A percentile compares a stretch with the other conserved stretches of the same genome.
These are phyloP conservation scores for Fusarium poae DNA, from an alignment of 2,329 filamentous ascomycete genomes.

Conservation along the genomic window DNA sequence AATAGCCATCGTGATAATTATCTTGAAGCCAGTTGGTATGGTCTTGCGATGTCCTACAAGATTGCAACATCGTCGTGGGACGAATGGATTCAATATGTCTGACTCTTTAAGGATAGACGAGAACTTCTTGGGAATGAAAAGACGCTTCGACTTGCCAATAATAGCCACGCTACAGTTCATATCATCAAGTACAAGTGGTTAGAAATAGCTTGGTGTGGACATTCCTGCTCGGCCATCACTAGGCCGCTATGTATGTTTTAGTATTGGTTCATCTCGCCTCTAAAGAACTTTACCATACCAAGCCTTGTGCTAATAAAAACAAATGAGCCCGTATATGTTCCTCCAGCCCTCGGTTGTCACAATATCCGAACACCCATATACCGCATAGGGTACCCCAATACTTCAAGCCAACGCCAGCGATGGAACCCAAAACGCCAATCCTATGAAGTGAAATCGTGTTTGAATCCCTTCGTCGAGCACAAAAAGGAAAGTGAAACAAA, in stretches of 20 bases:
- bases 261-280: neutral
- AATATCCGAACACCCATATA: constrained; percentile 2
- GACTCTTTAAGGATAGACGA: neutral
- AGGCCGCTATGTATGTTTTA: neutral
- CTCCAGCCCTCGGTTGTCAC: neutral
- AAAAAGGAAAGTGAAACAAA: neutral
- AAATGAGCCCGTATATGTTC: neutral
- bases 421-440: constrained; percentile 24
- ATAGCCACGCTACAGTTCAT: neutral
- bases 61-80: constrained; percentile 15
- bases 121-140: neutral
- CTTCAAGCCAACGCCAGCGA: constrained; percentile 23
- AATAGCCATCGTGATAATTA: neutral
- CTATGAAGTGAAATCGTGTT: neutral
- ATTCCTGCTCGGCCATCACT: neutral
- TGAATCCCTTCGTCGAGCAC: neutral
- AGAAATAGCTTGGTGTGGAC: neutral
- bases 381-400: neutral
- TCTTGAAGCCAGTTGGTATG: constrained; percentile 1
- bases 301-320: constrained; percentile 1
- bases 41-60: constrained; percentile 5
- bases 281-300: neutral
- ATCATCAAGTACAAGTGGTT: neutral
- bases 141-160: neutral
- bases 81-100: neutral